A percentile compares a stretch with the other conserved stretches of the same genome.
phyloP scores from a whole-genome alignment of 108 stramenopile genomes.

The Aurantiochytrium sp. region DNA sequence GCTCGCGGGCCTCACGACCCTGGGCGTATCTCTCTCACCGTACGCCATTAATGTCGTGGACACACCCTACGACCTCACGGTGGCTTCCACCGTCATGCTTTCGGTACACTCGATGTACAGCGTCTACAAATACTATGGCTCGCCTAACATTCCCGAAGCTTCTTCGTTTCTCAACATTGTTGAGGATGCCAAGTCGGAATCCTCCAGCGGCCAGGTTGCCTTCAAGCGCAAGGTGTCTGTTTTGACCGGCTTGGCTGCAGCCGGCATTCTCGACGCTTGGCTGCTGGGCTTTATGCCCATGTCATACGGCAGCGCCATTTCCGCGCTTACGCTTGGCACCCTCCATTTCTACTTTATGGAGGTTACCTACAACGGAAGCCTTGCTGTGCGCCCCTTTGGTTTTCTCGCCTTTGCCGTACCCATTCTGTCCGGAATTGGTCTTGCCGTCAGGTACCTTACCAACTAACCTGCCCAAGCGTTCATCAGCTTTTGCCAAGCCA shows the following conservation, averaged over 20 bases:
- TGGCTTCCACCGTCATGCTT: not conserved
- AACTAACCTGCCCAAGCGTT: not conserved
- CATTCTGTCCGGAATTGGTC: not conserved
- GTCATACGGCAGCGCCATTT: not conserved
- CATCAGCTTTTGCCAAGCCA: too few relatives aligned
- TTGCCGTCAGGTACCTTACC: not conserved
- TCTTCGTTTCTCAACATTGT: not conserved
- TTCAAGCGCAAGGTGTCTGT: not conserved
- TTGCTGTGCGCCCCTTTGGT: conserved; percentile 17
- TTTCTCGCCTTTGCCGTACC: not conserved
- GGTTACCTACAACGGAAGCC: not conserved
- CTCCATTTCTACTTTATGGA: conserved; percentile 24
- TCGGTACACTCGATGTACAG: not conserved
- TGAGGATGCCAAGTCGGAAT: not conserved
- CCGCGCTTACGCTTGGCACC: not conserved
- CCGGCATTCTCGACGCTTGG: not conserved
- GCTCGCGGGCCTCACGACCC: conserved; percentile 16
- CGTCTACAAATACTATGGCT: conserved; percentile 24
- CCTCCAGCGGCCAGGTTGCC: not conserved
- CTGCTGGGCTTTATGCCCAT: not conserved
- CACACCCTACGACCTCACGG: not conserved
- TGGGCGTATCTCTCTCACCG: not conserved
- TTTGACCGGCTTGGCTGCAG: not conserved
- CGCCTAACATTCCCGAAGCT: not conserved
- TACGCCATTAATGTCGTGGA: not conserved